Base-by-base conservation (phyloP, 352 stramenopile genomes). In the Globisporangium camurandrum region DNA sequence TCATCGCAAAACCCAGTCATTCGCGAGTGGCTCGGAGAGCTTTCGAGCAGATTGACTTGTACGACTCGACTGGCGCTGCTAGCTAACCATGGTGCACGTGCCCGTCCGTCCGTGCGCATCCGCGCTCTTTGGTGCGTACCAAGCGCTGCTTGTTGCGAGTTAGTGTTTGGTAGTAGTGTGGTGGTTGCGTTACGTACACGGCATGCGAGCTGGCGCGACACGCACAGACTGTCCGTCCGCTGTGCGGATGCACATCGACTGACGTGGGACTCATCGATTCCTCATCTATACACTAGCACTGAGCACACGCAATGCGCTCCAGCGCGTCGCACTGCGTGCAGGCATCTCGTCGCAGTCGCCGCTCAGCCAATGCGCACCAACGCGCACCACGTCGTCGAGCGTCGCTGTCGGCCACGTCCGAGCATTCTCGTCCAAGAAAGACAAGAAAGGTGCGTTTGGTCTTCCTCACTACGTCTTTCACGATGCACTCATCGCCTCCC, bases 51-150 rank as follows among this genome's bases (percentile, higher is more conserved):
- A n/a, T n/a, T n/a, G n/a, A n/a, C n/a, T n/a, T n/a, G n/a, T n/a
- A n/a, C 36, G n/a, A 41, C n/a, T 24, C 36, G 36, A 41, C 36
- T 34, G 30, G n/a, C 23, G n/a, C n/a, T n/a, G n/a, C n/a, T 20
- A 34, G 36, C 36, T 33, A 10, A 56, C 59, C 27, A 87, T 87
- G 75, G 66, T 87, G 68, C 72, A 72, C 64, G 75, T 85, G 61
- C 81, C 69, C 66, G 69, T 87, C 52, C 75, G 75, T 66, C 75
- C 75, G 69, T 86, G 55, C 53, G 67, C 75, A 22, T 27, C 53
- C n/a, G 43, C 38, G 27, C 54, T 54, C 28, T 56, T 39, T 12
- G 46, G 50, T 50, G 12, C 19, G 48, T 54, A n/a, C 12, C 19
- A 17, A 41, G 16, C n/a, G n/a, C 33, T 48, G 37, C 22, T 12